Conservation (phyloP, 2,329 filamentous ascomycete genomes). For the Pestalotiopsis fici region DNA sequence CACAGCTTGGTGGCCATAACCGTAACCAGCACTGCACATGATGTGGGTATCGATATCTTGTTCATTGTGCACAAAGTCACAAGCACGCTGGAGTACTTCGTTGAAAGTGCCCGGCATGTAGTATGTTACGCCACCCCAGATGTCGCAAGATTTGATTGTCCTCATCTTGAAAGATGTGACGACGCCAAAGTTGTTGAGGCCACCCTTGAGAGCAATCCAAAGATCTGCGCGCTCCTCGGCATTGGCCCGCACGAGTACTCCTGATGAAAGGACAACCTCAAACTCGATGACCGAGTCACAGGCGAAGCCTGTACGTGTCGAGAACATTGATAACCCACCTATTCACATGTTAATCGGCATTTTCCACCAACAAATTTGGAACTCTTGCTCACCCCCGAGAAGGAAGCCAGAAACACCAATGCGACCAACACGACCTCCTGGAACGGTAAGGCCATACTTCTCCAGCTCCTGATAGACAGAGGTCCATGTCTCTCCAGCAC, state of each 20-base stretch:
- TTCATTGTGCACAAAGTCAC: constrained; percentile 17
- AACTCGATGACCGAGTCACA: constrained; percentile 21
- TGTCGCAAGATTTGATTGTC: constrained; percentile 10
- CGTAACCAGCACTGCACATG: constrained; percentile 17
- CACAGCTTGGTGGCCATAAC: constrained; percentile 15
- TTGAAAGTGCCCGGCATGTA: constrained; percentile 17
- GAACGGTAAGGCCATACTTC: not conserved
- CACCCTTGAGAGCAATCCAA: constrained; percentile 18
- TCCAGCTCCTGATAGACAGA: not conserved
- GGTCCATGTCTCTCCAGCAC: constrained; percentile 13
- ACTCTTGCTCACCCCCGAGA: not conserved
- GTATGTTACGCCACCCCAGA: constrained; percentile 18
- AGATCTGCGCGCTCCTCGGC: constrained; percentile 16
- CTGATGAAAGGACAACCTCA: constrained; percentile 15
- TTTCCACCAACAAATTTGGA: not conserved
- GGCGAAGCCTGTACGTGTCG: constrained; percentile 14
- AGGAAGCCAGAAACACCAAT: not conserved
- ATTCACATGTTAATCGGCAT: not conserved
- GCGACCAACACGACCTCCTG: not conserved
- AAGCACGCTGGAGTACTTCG: constrained; percentile 13
- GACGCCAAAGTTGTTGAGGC: constrained; percentile 20
- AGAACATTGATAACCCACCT: constrained; percentile 14
- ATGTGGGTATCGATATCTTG: constrained; percentile 16
- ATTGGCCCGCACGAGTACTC: constrained; percentile 14
- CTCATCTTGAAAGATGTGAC: constrained; percentile 17